A percentile compares a stretch with the other conserved stretches of the same genome.
phyloP scores from a whole-genome alignment of 257 asterid species.

The Ajuga chamaepitys region DNA sequence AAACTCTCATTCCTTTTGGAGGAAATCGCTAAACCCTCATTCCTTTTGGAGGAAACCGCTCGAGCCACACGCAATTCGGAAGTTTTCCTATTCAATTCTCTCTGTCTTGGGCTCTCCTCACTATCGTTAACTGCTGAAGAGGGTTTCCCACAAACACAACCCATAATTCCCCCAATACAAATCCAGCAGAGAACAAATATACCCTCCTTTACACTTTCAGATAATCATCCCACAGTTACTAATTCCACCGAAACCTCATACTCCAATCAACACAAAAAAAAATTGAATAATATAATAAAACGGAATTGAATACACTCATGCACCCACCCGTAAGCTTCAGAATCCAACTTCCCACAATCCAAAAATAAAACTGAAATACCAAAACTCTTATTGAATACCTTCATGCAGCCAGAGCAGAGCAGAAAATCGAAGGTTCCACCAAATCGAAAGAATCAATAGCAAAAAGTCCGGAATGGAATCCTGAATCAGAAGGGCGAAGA shows the following conservation, averaged over 20 bases:
- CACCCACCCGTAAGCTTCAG: slow-evolving; percentile 19
- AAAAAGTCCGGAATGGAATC: slow-evolving; percentile 2
- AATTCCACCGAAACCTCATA: slow-evolving; percentile 11
- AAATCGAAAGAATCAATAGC: not conserved
- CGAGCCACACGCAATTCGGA: slow-evolving; percentile 43
- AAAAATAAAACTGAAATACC: slow-evolving; percentile 9
- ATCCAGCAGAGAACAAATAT: slow-evolving; percentile 9
- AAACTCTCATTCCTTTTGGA: slow-evolving; percentile 56
- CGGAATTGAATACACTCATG: slow-evolving; percentile 15
- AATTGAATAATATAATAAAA: not conserved
- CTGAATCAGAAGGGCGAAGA: slow-evolving; percentile 6
- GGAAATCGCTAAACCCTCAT: slow-evolving; percentile 35
- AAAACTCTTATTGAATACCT: slow-evolving; percentile 7
- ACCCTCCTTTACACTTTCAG: slow-evolving; percentile 20
- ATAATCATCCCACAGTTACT: slow-evolving; percentile 18
- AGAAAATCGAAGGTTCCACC: slow-evolving; percentile 23
- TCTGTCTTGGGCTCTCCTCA: slow-evolving; percentile 51
- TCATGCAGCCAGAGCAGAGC: slow-evolving; percentile 19
- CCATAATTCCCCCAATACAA: slow-evolving; percentile 48
- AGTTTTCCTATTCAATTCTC: slow-evolving; percentile 44
- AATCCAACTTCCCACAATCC: slow-evolving; percentile 11
- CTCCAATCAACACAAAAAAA: slow-evolving; percentile 16
- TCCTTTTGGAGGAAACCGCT: slow-evolving; percentile 45
- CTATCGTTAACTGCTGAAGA: slow-evolving; percentile 44
- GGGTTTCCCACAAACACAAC: slow-evolving; percentile 74